These are phyloP conservation scores for Apiotrichum brassicae DNA, from an alignment of 1,284 basidiomycete genomes.

Conservation along the genomic window DNA sequence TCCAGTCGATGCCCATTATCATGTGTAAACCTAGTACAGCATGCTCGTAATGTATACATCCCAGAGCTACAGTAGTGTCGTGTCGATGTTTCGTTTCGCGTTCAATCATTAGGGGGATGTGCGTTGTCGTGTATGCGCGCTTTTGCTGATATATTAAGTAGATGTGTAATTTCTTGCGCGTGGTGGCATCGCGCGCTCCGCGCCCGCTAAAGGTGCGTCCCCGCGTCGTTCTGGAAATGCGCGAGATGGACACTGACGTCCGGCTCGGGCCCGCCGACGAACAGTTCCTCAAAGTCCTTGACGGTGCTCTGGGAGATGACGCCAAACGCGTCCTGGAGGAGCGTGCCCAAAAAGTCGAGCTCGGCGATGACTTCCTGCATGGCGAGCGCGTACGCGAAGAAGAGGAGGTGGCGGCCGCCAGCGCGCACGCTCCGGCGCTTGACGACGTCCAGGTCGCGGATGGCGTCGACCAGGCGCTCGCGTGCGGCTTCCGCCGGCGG, in stretches of 20 bases:
- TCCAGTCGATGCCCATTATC: no score
- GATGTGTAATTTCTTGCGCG: no score
- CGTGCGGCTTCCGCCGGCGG: conserved; percentile 83
- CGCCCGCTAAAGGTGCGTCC: neutral
- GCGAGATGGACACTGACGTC: conserved; percentile 1
- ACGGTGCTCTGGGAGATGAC: conserved; percentile 62
- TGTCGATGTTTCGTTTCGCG: no score
- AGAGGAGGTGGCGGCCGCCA: conserved; percentile 72
- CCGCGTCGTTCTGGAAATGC: conserved; percentile 1
- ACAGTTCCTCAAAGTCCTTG: conserved; percentile 64
- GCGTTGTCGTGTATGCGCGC: no score
- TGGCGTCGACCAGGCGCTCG: conserved; percentile 69
- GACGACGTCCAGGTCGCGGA: conserved; percentile 76
- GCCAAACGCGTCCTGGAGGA: conserved; percentile 79
- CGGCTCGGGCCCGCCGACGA: conserved; percentile 30
- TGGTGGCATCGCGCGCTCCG: no score
- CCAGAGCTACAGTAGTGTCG: neutral
- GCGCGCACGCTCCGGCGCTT: conserved; percentile 54
- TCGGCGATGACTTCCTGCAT: conserved; percentile 85
- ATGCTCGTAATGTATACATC: no score
- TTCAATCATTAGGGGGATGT: no score
- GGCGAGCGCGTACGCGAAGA: conserved; percentile 86
- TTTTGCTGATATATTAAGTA: no score
- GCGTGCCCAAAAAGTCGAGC: conserved; percentile 67
- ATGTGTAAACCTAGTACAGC: no score